Conservation (phyloP, 2,329 filamentous ascomycete genomes). For the Aspergillus fumigatiaffinis region DNA sequence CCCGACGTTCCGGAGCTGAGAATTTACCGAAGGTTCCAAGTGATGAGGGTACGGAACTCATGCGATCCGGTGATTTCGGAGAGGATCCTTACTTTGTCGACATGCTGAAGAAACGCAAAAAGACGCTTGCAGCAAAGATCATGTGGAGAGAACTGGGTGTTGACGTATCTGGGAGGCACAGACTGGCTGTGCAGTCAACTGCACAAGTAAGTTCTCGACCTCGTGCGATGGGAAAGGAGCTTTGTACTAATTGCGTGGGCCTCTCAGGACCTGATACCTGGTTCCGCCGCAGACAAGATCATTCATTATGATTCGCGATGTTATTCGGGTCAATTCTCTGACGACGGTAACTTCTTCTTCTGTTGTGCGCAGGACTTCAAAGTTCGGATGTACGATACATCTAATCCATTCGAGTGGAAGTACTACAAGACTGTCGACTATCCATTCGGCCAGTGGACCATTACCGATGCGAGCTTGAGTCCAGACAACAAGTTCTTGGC, state of each 20-base stretch:
- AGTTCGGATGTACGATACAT: constrained; percentile 96
- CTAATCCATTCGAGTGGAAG: constrained; percentile 90
- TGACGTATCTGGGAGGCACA: constrained; percentile 55
- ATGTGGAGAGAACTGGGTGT: constrained; percentile 78
- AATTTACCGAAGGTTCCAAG: constrained; percentile 82
- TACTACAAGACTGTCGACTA: constrained; percentile 90
- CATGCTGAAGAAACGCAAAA: constrained; percentile 53
- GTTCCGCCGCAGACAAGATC: constrained; percentile 74
- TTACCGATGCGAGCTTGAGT: constrained; percentile 87
- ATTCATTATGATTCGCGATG: constrained; percentile 82
- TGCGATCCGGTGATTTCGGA: constrained; percentile 80
- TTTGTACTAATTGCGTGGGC: background rate
- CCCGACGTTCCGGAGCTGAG: constrained; percentile 41
- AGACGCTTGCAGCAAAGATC: constrained; percentile 62
- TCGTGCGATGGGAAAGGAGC: no score
- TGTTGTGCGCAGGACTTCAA: constrained; percentile 87
- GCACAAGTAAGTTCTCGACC: constrained; percentile 52
- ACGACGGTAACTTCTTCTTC: constrained; percentile 97
- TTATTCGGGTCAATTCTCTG: constrained; percentile 94
- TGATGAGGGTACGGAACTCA: constrained; percentile 69
- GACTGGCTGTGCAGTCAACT: constrained; percentile 63
- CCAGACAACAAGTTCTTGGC: constrained; percentile 90
- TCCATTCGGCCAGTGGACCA: constrained; percentile 87
- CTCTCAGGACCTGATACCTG: constrained; percentile 69
- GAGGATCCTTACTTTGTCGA: constrained; percentile 56